Evolutionary conservation across 176 grass and related monocot species (phyloP).

Genomic region (Rhynchospora pubera): DNA sequence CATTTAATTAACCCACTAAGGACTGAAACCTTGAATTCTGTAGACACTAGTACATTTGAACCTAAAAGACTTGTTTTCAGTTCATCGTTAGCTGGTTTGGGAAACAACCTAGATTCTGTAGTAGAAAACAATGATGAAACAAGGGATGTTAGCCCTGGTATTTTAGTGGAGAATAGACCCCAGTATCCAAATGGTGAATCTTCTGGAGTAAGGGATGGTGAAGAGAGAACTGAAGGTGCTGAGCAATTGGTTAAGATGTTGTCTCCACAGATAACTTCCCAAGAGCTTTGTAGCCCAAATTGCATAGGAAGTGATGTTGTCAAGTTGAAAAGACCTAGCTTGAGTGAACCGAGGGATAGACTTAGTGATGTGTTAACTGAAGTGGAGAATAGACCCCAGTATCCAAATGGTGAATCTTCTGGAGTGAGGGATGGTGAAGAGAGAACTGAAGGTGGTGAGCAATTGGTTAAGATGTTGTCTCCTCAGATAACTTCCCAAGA

Average conservation of each 20-base stretch:
- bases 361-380: neutral
- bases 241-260: neutral
- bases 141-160: neutral
- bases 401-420: neutral
- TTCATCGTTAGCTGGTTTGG: neutral
- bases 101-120: neutral
- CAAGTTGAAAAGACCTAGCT: neutral
- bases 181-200: neutral
- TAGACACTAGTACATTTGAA: slow-evolving; percentile 1
- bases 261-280: neutral
- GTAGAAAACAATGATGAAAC: slow-evolving; percentile 3
- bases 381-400: neutral
- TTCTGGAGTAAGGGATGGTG: neutral
- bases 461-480: neutral
- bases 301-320: neutral
- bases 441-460: neutral
- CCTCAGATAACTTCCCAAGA: neutral
- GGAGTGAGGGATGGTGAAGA: neutral
- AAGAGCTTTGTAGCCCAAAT: neutral
- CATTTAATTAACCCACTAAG: neutral
- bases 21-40: neutral
- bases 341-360: neutral
- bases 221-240: neutral
- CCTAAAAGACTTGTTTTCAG: slow-evolving; percentile 12
- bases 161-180: neutral